Evolutionary conservation across 768 basidiomycete species (phyloP).

Genomic region (Hortiboletus flavorubellus): DNA sequence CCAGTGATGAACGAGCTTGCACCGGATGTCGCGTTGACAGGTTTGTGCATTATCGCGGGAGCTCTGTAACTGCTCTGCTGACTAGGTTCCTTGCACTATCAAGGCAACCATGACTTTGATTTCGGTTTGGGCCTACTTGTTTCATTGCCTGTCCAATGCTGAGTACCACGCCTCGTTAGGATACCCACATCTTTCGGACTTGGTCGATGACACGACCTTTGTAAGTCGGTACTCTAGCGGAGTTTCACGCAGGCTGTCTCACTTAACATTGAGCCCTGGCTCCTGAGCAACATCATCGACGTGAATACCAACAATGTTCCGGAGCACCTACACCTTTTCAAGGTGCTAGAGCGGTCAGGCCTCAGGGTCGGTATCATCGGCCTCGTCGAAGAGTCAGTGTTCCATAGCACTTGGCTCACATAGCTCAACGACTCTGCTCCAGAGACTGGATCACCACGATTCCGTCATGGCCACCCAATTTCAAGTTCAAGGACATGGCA

Average conservation of each 20-base stretch:
- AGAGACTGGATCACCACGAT: constrained; percentile 92
- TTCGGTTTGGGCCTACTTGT: constrained; percentile 48
- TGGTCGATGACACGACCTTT: constrained; percentile 72
- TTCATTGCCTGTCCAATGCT: not conserved
- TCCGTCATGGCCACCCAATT: constrained; percentile 79
- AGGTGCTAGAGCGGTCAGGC: constrained; percentile 66
- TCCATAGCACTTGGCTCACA: not conserved
- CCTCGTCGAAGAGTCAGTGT: constrained; percentile 73
- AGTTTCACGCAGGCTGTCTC: not conserved
- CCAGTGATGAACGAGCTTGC: constrained; percentile 80
- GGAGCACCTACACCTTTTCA: constrained; percentile 54
- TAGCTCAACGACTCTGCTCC: not conserved
- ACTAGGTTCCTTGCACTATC: not conserved
- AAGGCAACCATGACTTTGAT: constrained; percentile 93
- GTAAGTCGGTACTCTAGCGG: constrained; percentile 39
- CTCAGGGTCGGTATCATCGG: constrained; percentile 79
- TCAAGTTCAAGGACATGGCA: constrained; percentile 73
- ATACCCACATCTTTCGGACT: constrained; percentile 60
- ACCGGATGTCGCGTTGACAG: constrained; percentile 78
- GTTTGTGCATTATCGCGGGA: constrained; percentile 39
- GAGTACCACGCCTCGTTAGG: constrained; percentile 34
- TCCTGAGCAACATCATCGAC: constrained; percentile 85
- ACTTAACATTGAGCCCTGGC: constrained; percentile 63
- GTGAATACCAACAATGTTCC: constrained; percentile 61
- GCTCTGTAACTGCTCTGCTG: not conserved